phyloP scores from a whole-genome alignment of 106 monocot genomes.

The Phalaenopsis aphrodite region DNA sequence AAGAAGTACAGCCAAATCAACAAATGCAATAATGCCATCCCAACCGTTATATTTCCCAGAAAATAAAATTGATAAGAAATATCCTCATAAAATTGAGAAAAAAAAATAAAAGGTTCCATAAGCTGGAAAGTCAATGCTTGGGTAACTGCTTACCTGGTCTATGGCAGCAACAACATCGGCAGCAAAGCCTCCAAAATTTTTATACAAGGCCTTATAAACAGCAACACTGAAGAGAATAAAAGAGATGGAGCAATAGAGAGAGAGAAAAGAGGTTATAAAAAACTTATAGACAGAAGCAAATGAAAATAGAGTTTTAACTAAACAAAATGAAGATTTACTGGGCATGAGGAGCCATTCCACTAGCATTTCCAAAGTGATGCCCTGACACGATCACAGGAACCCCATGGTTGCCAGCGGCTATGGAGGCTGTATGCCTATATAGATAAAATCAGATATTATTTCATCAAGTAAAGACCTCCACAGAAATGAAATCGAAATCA shows the following conservation, averaged over 20 bases:
- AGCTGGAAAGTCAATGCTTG: background rate
- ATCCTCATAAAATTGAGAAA: background rate
- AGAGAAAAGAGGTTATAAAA: background rate
- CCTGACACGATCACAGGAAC: conserved; percentile 80
- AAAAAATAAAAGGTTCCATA: background rate
- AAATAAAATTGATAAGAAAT: background rate
- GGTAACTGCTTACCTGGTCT: conserved; percentile 57
- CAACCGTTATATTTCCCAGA: background rate
- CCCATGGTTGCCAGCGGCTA: conserved; percentile 93
- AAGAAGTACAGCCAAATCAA: too few relatives aligned
- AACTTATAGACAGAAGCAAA: background rate
- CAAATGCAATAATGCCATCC: too few relatives aligned
- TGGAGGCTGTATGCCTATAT: conserved; percentile 89
- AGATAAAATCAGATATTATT: background rate
- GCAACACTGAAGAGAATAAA: conserved; percentile 58
- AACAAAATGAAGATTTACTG: conserved; percentile 49
- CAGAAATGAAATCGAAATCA: background rate
- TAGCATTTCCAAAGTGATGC: conserved; percentile 92
- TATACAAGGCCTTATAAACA: conserved; percentile 96
- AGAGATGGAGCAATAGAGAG: background rate
- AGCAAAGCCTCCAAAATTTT: conserved; percentile 94
- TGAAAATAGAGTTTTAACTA: background rate
- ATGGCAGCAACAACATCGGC: conserved; percentile 99
- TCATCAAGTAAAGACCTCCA: background rate
- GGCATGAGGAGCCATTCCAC: conserved; percentile 99